Evolutionary conservation across 2,329 filamentous ascomycete species (phyloP).

Genomic region (Nigrospora sphaerica): DNA sequence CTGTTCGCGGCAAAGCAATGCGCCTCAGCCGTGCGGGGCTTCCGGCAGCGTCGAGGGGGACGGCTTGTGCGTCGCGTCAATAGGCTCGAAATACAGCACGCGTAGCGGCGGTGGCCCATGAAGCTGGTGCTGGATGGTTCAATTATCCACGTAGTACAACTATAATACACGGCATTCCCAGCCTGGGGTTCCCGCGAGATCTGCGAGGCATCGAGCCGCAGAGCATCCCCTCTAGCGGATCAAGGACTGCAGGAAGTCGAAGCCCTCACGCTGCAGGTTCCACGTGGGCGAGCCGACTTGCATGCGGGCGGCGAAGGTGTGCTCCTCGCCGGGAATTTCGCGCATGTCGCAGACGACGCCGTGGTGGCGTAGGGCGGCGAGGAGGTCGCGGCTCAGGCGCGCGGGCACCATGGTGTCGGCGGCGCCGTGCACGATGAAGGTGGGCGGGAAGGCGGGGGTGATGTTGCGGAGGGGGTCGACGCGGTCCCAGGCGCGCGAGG

Average conservation of each 20-base stretch:
- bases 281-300: neutral
- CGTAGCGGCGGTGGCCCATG: no score
- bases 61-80: no score
- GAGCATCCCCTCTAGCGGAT: no score
- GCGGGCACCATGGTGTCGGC: slow-evolving; percentile 30
- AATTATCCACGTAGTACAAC: no score
- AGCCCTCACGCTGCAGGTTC: neutral
- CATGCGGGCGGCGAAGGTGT: slow-evolving; percentile 7
- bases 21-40: no score
- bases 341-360: slow-evolving; percentile 26
- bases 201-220: no score
- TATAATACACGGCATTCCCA: no score
- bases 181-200: no score
- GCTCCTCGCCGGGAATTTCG: slow-evolving; percentile 31
- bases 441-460: slow-evolving; percentile 23
- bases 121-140: no score
- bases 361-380: slow-evolving; percentile 13
- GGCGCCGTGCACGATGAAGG: slow-evolving; percentile 32
- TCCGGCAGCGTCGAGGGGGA: no score
- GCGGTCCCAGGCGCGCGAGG: slow-evolving; percentile 14
- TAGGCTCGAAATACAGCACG: no score
- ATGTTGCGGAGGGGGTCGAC: slow-evolving; percentile 28
- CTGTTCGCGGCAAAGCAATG: no score
- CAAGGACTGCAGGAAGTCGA: neutral
- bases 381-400: slow-evolving; percentile 24